phyloP scores from a whole-genome alignment of 305 asterid species.

The Lippia alba region DNA sequence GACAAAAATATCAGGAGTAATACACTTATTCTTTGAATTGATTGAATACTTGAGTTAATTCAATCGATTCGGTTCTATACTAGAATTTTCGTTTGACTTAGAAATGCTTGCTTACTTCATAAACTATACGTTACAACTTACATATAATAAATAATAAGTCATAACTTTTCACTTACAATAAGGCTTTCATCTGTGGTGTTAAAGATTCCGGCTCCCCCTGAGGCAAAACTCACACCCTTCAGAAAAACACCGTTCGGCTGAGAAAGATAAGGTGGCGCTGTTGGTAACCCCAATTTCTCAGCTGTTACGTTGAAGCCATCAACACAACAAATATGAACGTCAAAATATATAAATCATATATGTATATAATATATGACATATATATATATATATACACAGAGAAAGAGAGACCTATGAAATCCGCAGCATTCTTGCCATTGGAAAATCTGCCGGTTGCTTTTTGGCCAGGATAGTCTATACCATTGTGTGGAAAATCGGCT shows the following conservation, averaged over 20 bases:
- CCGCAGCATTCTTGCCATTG: constrained; percentile 91
- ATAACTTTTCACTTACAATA: constrained; percentile 47
- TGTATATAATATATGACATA: too few relatives aligned
- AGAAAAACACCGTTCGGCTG: constrained; percentile 46
- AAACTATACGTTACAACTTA: too few relatives aligned
- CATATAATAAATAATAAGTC: too few relatives aligned
- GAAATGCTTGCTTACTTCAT: too few relatives aligned
- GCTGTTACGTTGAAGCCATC: constrained; percentile 48
- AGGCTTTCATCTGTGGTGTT: constrained; percentile 50
- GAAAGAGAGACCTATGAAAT: constrained; percentile 58
- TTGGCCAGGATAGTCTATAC: constrained; percentile 58
- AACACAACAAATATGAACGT: background rate
- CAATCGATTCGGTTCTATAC: too few relatives aligned
- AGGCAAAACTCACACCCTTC: constrained; percentile 82
- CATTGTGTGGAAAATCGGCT: constrained; percentile 74
- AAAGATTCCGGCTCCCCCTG: constrained; percentile 84
- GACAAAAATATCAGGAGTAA: too few relatives aligned
- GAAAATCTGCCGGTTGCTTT: constrained; percentile 77
- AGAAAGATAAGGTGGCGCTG: constrained; percentile 77
- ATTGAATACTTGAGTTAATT: too few relatives aligned
- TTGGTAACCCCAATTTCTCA: constrained; percentile 66
- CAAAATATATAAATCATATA: too few relatives aligned
- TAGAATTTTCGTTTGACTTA: too few relatives aligned
- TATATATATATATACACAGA: too few relatives aligned
- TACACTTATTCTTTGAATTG: too few relatives aligned